Percentiles rank a stretch among this genome's conserved stretches.
These are phyloP conservation scores for Rosa rugosa DNA, from an alignment of 306 rosid genomes.

Conservation along the genomic window DNA sequence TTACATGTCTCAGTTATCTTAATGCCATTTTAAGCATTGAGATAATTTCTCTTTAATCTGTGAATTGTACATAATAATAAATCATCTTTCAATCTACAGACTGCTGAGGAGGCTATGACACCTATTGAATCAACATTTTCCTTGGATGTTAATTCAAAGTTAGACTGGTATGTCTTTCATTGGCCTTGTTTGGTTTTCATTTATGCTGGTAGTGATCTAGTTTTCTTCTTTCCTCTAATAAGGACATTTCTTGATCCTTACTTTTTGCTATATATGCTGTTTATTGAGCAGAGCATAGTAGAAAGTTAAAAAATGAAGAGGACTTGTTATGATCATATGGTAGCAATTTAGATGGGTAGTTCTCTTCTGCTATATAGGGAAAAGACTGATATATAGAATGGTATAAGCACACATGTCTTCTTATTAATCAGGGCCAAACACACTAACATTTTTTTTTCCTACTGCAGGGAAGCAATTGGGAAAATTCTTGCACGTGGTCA, in stretches of 20 bases:
- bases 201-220: not conserved
- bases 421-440: not conserved
- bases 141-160: conserved; percentile 51
- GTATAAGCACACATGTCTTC: not conserved
- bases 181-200: conserved; percentile 15
- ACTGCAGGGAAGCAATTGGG: conserved; percentile 52
- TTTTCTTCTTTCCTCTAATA: not conserved
- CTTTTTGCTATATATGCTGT: not conserved
- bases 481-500: conserved; percentile 64
- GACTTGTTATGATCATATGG: not conserved
- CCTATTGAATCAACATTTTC: conserved; percentile 65
- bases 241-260: conserved; percentile 2
- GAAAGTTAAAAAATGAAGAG: not conserved
- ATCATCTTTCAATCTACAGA: conserved; percentile 44
- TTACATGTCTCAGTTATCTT: conserved; percentile 19
- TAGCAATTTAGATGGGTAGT: not conserved
- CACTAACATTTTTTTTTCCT: not conserved
- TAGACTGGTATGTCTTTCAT: conserved; percentile 44
- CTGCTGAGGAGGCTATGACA: conserved; percentile 67
- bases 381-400: no score
- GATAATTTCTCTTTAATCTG: conserved; percentile 13
- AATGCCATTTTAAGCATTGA: conserved; percentile 14
- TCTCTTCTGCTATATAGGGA: conserved; percentile 2
- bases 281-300: not conserved
- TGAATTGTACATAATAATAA: conserved; percentile 19